These are phyloP conservation scores for Lasiodiplodia sp. DNA, from an alignment of 2,329 filamentous ascomycete species.

Conservation along the genomic window DNA sequence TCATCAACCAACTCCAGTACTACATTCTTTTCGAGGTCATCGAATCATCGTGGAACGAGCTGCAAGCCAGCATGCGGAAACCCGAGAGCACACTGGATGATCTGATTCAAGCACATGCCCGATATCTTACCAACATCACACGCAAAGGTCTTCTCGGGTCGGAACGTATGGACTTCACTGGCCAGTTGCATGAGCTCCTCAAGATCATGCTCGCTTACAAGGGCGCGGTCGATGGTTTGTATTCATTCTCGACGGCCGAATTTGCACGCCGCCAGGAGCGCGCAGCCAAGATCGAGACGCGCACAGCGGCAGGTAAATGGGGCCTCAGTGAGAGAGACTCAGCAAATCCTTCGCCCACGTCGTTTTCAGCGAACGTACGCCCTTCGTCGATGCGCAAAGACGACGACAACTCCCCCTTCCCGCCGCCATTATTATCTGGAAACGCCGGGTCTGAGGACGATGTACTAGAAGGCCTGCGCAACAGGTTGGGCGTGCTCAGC, in stretches of 20 bases:
- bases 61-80: conserved; percentile 81
- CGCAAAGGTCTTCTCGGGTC: conserved; percentile 93
- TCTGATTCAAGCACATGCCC: conserved; percentile 87
- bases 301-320: conserved; percentile 70
- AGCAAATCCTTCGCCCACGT: conserved; percentile 37
- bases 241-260: conserved; percentile 93
- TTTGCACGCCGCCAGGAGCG: conserved; percentile 91
- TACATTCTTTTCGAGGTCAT: conserved; percentile 99
- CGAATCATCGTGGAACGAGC: conserved; percentile 90
- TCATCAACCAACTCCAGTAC: conserved; percentile 95
- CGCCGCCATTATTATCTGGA: conserved; percentile 45
- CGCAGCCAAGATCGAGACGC: conserved; percentile 73
- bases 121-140: conserved; percentile 92
- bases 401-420: conserved; percentile 54
- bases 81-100: conserved; percentile 94
- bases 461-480: conserved; percentile 76
- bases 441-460: conserved; percentile 47
- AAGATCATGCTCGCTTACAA: conserved; percentile 94
- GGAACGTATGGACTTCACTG: conserved; percentile 74
- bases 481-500: conserved; percentile 75
- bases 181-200: conserved; percentile 89
- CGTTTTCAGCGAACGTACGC: conserved; percentile 42
- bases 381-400: conserved; percentile 36
- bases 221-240: conserved; percentile 90
- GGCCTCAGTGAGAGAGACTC: conserved; percentile 64